Conservation (phyloP, 1,284 basidiomycete species). For the Cutaneotrichosporon cyanovorans region DNA sequence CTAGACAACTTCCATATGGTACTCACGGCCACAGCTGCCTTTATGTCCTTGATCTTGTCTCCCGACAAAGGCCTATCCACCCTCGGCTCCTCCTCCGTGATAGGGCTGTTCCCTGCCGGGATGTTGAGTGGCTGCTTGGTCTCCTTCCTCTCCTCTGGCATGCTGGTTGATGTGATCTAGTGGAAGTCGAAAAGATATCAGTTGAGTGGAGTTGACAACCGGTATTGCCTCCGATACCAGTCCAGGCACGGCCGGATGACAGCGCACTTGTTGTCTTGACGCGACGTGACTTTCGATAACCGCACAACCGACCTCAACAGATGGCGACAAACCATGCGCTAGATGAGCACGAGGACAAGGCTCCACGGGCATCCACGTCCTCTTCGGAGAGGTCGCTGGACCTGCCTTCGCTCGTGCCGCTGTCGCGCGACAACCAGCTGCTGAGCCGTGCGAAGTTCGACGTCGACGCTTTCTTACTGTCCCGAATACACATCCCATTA, state of each 20-base stretch:
- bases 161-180: background rate
- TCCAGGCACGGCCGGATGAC: too few species aligned
- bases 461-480: constrained; percentile 80
- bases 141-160: constrained; percentile 10
- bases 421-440: constrained; percentile 69
- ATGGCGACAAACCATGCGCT: too few species aligned
- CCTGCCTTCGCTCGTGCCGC: constrained; percentile 65
- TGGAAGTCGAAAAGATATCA: background rate
- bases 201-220: background rate
- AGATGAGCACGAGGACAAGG: too few species aligned
- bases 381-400: constrained; percentile 41
- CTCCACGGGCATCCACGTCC: constrained; percentile 1
- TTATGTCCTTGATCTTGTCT: constrained; percentile 20
- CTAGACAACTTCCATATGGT: too few species aligned
- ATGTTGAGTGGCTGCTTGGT: constrained; percentile 20
- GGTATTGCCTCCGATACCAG: background rate
- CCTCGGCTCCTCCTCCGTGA: constrained; percentile 12
- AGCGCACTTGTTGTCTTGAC: too few species aligned
- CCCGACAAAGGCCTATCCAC: constrained; percentile 10
- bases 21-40: constrained; percentile 17
- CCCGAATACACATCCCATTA: constrained; percentile 74
- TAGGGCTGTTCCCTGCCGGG: constrained; percentile 25
- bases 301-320: too few species aligned
- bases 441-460: constrained; percentile 63
- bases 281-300: too few species aligned